Base-by-base conservation (phyloP, 169 alveolate species). In the Eimeria falciformis region DNA sequence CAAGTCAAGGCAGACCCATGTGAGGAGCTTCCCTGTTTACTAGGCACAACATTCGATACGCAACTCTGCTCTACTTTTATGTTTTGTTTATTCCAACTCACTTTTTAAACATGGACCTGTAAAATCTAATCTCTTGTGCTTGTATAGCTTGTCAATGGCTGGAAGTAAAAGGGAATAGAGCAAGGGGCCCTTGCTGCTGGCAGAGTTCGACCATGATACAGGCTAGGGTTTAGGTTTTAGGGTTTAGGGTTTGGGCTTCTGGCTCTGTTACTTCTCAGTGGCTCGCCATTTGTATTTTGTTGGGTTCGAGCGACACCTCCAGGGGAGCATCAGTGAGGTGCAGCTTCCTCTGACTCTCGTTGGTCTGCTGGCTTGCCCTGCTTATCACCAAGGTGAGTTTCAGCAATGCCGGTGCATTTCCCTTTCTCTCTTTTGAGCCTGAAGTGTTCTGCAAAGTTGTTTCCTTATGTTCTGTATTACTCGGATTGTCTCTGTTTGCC, bases 281-380 rank as follows among this genome's bases (percentile, higher is more conserved):
- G 97, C 95, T 73, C 96, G 96, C 88, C 91, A 87, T 55, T 82
- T 96, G 66, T 96, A 96, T 89, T 96, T 96, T 65, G 92, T 96
- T n/a, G 94, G 92, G 82, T 95, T 96, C 53, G 94, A 93, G 46
- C 93, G 98, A 47, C 98, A 96, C 69, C 96, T 94, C 21, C 94
- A 92, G n/a, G 97, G 97, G 58, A 68, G 93, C 37, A 91, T 96
- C 33, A 91, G 96, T 17, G 96, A 94, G 88, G 94, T 96, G 45
- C 93, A 95, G 68, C 91, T 96, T 27, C 98, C 98, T 12, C 92
- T 96, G 25, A 94, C 96, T 46, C 71, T 96, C 58, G 94, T 95
- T 21, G 98, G 98, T 9, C 94, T 96, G 29, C 87, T 96, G 86
- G 98, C 97, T n/a, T 96, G 97, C 55, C 98, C 98, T 12, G 98